phyloP scores from a whole-genome alignment of 495 filamentous ascomycete species.

The Delitschia confertaspora region DNA sequence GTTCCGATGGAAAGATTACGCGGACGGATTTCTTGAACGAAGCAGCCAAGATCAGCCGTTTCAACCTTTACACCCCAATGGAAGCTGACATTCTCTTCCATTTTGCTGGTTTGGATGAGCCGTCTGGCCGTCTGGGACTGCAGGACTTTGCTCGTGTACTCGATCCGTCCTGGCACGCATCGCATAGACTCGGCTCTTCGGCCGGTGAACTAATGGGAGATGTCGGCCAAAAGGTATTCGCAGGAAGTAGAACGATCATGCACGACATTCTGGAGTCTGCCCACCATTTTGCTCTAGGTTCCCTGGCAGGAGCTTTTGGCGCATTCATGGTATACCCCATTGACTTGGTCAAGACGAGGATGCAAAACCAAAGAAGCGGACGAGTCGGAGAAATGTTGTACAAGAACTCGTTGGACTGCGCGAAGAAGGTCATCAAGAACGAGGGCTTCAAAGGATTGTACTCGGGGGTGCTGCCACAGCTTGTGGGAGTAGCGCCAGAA shows the following conservation, averaged over 20 bases:
- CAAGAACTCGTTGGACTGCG: conserved; percentile 93
- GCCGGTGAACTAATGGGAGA: conserved; percentile 39
- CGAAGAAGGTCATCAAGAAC: conserved; percentile 81
- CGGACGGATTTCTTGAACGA: conserved; percentile 91
- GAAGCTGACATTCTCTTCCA: conserved; percentile 98
- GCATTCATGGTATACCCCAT: conserved; percentile 99
- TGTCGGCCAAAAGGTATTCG: conserved; percentile 40
- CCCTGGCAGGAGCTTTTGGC: conserved; percentile 88
- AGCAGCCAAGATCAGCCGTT: conserved; percentile 78
- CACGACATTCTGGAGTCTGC: conserved; percentile 62
- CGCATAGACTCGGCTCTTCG: conserved; percentile 40
- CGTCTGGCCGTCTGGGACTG: conserved; percentile 72
- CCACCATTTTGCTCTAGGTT: conserved; percentile 83
- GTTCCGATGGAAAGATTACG: conserved; percentile 83
- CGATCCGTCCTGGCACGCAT: conserved; percentile 77
- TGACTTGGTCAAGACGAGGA: conserved; percentile 94
- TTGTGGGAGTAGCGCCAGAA: conserved; percentile 94
- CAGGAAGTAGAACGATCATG: conserved; percentile 46
- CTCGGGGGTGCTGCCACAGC: conserved; percentile 86
- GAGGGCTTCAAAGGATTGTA: conserved; percentile 86
- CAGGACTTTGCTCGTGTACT: conserved; percentile 89
- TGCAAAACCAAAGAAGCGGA: conserved; percentile 88
- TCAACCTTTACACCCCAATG: conserved; percentile 94
- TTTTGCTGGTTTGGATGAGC: conserved; percentile 86
- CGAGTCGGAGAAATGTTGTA: conserved; percentile 81